Evolutionary conservation across 2,329 filamentous ascomycete genomes (phyloP), one percentile per base, ranked within the genome.

Genomic region (Fusarium sp.): DNA sequence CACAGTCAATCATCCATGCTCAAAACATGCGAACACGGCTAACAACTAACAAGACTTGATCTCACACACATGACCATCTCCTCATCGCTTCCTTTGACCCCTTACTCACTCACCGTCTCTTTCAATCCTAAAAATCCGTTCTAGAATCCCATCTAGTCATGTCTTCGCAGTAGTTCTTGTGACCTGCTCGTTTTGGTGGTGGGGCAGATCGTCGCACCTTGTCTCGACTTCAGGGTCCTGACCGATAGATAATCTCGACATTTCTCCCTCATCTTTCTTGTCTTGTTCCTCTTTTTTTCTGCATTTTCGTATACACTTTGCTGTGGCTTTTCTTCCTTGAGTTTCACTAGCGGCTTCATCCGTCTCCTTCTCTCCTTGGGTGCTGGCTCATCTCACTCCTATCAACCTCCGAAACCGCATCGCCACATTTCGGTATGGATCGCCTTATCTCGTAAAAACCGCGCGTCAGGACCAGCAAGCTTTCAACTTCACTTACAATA

Each of bases 181-280:
- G 72, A 74, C 72, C 72, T 74, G 59, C 72, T 74, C 25, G 25
- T 68, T 75, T 75, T 70, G 66, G 63, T 65, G 63, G 73, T 74
- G 73, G 73, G 73, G 73, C 72, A 70, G 69, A 61, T 74, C 66
- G 60, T 64, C 65, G 40, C 72, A 74, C 63, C 68, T 62, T 65
- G 69, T 70, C 59, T 74, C 27, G 69, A 69, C 61, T 62, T 47
- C 27, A 54, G 31, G 42, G 62, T 50, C n/a, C 62, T 74, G 68
- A 69, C 71, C 38, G 54, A 71, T 63, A 73, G 61, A 73, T 58
- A 70, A 70, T 33, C 35, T 74, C 58, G 50, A 50, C 29, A 45
- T 65, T 63, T 56, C 60, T 45, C 62, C 45, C 58, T 22, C 56
- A 54, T 66, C 36, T 38, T 58, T 57, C 50, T 27, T 20, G 14